A percentile compares a stretch with the other conserved stretches of the same genome.
Evolutionary conservation across 208 protist species (phyloP).

Genomic region (Phytomonas francai): DNA sequence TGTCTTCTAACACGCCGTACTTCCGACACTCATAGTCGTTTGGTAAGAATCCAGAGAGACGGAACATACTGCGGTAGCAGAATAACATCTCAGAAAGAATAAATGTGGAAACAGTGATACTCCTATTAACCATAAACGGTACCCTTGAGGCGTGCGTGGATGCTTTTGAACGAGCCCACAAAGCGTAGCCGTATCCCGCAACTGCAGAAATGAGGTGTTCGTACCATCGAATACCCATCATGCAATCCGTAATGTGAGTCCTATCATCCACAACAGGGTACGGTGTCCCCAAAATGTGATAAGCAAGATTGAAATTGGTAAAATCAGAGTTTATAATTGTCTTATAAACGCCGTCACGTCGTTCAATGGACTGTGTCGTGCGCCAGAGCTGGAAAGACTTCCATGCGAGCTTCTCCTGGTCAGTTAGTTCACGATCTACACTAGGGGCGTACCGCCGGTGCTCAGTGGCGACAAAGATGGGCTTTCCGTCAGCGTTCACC

Average conservation of each 20-base stretch:
- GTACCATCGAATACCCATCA: constrained; percentile 62
- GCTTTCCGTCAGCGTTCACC: constrained; percentile 37
- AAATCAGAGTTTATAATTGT: constrained; percentile 70
- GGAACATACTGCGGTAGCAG: constrained; percentile 73
- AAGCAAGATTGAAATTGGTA: constrained; percentile 73
- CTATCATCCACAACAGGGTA: constrained; percentile 64
- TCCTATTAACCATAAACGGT: constrained; percentile 25
- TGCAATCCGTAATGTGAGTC: constrained; percentile 37
- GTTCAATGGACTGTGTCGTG: constrained; percentile 60
- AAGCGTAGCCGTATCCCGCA: constrained; percentile 34
- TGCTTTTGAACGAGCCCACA: constrained; percentile 70
- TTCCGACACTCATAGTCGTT: constrained; percentile 87
- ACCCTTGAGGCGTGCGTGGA: constrained; percentile 37
- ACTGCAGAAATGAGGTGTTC: constrained; percentile 50
- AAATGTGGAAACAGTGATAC: constrained; percentile 43
- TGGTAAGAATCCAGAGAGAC: constrained; percentile 66
- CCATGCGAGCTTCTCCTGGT: constrained; percentile 82
- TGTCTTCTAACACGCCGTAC: constrained; percentile 79
- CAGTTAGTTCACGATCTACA: constrained; percentile 63
- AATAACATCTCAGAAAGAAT: constrained; percentile 60
- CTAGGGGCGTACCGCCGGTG: constrained; percentile 60
- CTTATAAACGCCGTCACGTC: constrained; percentile 72
- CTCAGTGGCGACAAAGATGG: constrained; percentile 73
- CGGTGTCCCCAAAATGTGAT: constrained; percentile 77
- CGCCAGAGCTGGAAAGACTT: constrained; percentile 87